These are phyloP conservation scores for Acacia pycnantha DNA, from an alignment of 331 rosid species.

Conservation along the genomic window DNA sequence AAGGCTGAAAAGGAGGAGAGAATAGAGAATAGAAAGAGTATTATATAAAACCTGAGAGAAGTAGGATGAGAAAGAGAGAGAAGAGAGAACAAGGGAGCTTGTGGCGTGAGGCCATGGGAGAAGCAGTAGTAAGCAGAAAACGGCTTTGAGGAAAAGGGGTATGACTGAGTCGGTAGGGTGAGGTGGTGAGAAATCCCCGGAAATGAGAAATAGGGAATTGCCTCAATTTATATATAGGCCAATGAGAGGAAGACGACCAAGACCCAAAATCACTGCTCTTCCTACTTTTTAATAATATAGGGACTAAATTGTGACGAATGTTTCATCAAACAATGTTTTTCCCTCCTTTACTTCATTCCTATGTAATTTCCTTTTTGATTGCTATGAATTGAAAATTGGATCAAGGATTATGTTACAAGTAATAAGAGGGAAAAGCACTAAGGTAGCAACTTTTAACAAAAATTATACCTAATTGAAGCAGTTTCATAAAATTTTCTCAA, in stretches of 20 bases:
- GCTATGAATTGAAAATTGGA: no score
- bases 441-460: no score
- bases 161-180: not conserved
- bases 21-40: not conserved
- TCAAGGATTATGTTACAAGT: no score
- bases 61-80: constrained; percentile 29
- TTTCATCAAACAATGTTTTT: no score
- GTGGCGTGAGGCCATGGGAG: constrained; percentile 21
- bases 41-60: constrained; percentile 40
- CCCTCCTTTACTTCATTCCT: not conserved
- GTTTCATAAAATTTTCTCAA: no score
- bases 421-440: no score
- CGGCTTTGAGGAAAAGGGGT: not conserved
- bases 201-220: not conserved
- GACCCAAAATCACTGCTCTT: not conserved
- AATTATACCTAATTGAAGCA: no score
- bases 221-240: not conserved
- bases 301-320: no score
- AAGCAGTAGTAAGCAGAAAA: no score
- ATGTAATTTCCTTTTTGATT: no score
- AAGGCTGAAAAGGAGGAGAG: no score
- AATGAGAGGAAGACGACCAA: not conserved
- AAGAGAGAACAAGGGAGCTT: constrained; percentile 16
- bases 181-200: not conserved
- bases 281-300: no score